A percentile compares a stretch with the other conserved stretches of the same genome.
phyloP scores from a whole-genome alignment of 306 rosid species.

The Prunus mira region DNA sequence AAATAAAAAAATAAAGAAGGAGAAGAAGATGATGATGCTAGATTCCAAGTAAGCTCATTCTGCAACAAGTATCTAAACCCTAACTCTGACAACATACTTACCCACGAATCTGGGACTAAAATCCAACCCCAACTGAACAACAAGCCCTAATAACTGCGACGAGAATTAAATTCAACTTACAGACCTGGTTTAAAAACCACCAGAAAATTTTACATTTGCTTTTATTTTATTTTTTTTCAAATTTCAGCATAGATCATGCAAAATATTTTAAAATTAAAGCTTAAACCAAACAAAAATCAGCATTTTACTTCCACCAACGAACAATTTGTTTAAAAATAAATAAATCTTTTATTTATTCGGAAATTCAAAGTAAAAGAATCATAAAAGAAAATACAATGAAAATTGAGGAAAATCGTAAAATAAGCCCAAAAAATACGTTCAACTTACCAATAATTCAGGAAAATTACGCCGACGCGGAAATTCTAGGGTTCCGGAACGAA shows the following conservation, averaged over 20 bases:
- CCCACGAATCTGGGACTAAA: constrained; percentile 7
- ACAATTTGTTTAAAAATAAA: constrained; percentile 8
- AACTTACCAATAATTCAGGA: constrained; percentile 46
- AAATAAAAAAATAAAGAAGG: no score
- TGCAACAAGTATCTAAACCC: constrained; percentile 7
- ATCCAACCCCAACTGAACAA: not conserved
- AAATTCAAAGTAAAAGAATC: constrained; percentile 25
- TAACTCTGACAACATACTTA: not conserved
- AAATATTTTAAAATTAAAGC: not conserved
- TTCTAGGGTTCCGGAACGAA: constrained; percentile 36
- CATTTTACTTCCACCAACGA: constrained; percentile 15
- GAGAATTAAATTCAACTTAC: not conserved
- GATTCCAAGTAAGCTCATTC: constrained; percentile 12
- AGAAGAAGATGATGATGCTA: not conserved
- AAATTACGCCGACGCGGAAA: constrained; percentile 33
- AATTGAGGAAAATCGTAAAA: constrained; percentile 23
- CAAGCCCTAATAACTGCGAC: constrained; percentile 21
- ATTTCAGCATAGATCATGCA: constrained; percentile 12
- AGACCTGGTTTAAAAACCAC: not conserved
- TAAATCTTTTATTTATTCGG: not conserved
- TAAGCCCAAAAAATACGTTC: constrained; percentile 9
- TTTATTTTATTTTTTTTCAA: not conserved
- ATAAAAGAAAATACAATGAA: not conserved
- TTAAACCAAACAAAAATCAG: constrained; percentile 13
- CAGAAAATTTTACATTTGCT: not conserved